Evolutionary conservation across 2,329 filamentous ascomycete genomes (phyloP).

Genomic region (Xylaria sp.): DNA sequence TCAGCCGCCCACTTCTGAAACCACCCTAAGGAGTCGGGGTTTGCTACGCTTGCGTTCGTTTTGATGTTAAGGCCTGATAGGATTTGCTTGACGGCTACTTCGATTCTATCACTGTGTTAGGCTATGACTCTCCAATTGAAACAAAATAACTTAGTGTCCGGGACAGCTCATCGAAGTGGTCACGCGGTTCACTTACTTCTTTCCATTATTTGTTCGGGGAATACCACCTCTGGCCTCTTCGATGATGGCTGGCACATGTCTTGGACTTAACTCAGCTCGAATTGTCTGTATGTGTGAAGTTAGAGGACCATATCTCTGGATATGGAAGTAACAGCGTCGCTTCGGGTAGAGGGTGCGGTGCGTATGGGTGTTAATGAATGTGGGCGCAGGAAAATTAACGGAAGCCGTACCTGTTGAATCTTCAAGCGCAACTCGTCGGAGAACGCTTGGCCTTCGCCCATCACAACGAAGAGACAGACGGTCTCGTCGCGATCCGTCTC

Average conservation of each 20-base stretch:
- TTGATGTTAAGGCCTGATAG: slow-evolving; percentile 87
- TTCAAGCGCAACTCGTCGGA: slow-evolving; percentile 67
- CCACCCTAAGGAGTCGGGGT: slow-evolving; percentile 88
- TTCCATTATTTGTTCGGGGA: slow-evolving; percentile 92
- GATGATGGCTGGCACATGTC: slow-evolving; percentile 88
- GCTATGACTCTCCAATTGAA: not conserved
- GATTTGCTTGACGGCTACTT: slow-evolving; percentile 97
- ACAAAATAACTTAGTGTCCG: slow-evolving; percentile 31
- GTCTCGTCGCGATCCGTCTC: slow-evolving; percentile 82
- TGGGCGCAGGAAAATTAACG: not conserved
- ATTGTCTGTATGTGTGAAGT: slow-evolving; percentile 58
- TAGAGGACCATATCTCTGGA: slow-evolving; percentile 3
- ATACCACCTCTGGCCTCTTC: slow-evolving; percentile 84
- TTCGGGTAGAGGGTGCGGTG: not conserved
- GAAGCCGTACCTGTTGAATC: slow-evolving; percentile 65
- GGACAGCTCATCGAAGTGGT: not conserved
- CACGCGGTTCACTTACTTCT: slow-evolving; percentile 73
- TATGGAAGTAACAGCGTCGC: not conserved
- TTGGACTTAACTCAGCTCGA: slow-evolving; percentile 81
- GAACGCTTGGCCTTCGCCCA: slow-evolving; percentile 69
- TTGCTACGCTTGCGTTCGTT: slow-evolving; percentile 93
- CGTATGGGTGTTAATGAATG: not conserved
- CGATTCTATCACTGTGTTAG: slow-evolving; percentile 69
- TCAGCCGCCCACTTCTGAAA: slow-evolving; percentile 78
- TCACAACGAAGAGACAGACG: slow-evolving; percentile 88